phyloP scores from a whole-genome alignment of 2,329 filamentous ascomycete genomes.

The Fusarium equiseti region DNA sequence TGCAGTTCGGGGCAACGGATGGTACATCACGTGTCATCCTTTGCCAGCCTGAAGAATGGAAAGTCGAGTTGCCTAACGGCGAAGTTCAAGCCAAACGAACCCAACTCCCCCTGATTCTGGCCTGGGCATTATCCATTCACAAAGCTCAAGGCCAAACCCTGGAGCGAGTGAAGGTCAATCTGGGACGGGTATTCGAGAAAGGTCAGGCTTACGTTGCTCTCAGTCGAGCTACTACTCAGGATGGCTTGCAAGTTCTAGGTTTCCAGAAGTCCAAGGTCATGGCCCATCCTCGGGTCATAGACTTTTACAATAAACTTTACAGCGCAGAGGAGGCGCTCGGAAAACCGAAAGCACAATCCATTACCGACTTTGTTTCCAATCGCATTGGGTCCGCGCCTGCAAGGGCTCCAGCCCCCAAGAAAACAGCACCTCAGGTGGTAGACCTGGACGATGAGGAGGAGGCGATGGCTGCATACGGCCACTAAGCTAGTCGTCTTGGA shows the following conservation, averaged over 20 bases:
- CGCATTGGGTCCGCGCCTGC: conserved; percentile 48
- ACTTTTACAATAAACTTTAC: conserved; percentile 87
- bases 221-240: conserved; percentile 89
- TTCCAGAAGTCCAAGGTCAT: conserved; percentile 94
- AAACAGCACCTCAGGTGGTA: conserved; percentile 39
- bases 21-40: conserved; percentile 75
- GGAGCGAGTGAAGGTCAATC: conserved; percentile 92
- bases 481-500: conserved; percentile 34
- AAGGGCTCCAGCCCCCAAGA: conserved; percentile 31
- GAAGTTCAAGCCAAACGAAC: conserved; percentile 90
- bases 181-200: conserved; percentile 94
- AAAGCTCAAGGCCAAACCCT: conserved; percentile 97
- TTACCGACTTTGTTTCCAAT: conserved; percentile 57
- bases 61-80: conserved; percentile 94
- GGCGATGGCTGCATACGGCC: conserved; percentile 61
- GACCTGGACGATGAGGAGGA: conserved; percentile 64
- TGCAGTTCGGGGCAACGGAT: conserved; percentile 83
- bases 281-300: conserved; percentile 87
- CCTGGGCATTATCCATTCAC: conserved; percentile 97
- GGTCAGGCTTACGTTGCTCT: conserved; percentile 97
- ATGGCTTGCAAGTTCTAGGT: conserved; percentile 85
- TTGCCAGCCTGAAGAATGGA: conserved; percentile 91
- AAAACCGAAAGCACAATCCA: conserved; percentile 47
- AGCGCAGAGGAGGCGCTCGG: conserved; percentile 71
- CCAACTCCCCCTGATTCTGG: conserved; percentile 89